Conservation (phyloP, 139 green algal species). For the Chlamydomonas sphaeroides region DNA sequence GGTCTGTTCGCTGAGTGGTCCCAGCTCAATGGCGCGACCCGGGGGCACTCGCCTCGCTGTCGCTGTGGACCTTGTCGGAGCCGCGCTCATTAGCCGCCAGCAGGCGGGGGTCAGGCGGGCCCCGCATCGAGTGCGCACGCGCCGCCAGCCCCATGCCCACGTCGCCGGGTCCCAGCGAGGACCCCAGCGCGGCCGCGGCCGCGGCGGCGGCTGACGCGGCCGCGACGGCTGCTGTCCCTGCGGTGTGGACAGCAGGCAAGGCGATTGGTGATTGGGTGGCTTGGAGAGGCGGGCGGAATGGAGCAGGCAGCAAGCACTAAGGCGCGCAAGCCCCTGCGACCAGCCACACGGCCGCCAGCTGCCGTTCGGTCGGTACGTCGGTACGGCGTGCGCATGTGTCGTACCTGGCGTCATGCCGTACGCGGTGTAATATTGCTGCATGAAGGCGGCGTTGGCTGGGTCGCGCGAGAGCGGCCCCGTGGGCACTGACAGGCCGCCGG, state of each 20-base stretch:
- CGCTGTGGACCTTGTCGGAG: conserved; percentile 8
- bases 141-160: background rate
- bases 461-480: background rate
- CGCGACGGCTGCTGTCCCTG: too few species aligned
- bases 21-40: too few species aligned
- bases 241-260: too few species aligned
- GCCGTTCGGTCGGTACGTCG: too few species aligned
- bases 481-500: background rate
- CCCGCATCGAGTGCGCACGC: background rate
- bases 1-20: too few species aligned
- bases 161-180: background rate
- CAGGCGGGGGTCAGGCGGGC: too few species aligned
- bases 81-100: background rate
- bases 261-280: too few species aligned
- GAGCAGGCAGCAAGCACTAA: too few species aligned
- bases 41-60: conserved; percentile 7
- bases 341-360: too few species aligned
- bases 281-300: too few species aligned
- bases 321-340: too few species aligned
- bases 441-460: conserved; percentile 13
- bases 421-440: conserved; percentile 41
- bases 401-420: conserved; percentile 35
- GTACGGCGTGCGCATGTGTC: too few species aligned
- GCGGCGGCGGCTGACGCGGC: background rate
- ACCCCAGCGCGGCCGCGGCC: background rate